Evolutionary conservation across 257 asterid genomes (phyloP), one percentile per base, ranked within the genome.

Genomic region (Cruciata laevipes): DNA sequence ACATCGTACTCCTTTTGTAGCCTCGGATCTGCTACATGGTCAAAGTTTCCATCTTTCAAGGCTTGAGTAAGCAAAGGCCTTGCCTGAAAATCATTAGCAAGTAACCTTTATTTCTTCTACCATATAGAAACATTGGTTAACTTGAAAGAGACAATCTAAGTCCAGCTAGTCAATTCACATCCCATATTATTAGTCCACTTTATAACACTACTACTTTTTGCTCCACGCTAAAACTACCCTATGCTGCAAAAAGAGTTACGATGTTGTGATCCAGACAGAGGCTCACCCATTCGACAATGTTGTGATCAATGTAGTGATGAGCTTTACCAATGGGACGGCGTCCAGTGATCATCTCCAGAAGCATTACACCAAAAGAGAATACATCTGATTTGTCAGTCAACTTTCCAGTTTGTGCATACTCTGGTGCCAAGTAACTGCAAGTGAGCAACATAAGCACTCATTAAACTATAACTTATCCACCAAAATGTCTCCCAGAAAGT

Each of bases 371-470:
- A 69, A 91, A 88, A 38, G 97, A 90, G 82, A 90, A 90, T 76
- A 90, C 90, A 62, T 90, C 97, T 30, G 97, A 86, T 67, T 86
- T 90, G 61, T 86, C 91, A 1, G 96, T 90, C 68, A 91, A 78
- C 70, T 91, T 91, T 71, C 97, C 97, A 31, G 96, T 86, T 30
- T 88, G 96, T 71, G 97, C 97, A 84, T 86, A 91, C 77, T 88
- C 97, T 31, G 96, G 98, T 68, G 98, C 96, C 82, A 91, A 80
- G 79, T 88, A 88, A 66, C 98, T 91, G 94, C 79, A 81, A 75
- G 32, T 57, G 23, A 32, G 27, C 57, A 71, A 51, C 17, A 66
- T 25, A 42, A 18, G 9, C 14, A 37, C 32, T 10, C 12, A 55
- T 14, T 33, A 52, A 53, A 52, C 47, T 27, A 51, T 18, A 17